These are phyloP conservation scores for Nicotiana obtusifolia DNA, from an alignment of 257 asterid genomes.

Conservation along the genomic window DNA sequence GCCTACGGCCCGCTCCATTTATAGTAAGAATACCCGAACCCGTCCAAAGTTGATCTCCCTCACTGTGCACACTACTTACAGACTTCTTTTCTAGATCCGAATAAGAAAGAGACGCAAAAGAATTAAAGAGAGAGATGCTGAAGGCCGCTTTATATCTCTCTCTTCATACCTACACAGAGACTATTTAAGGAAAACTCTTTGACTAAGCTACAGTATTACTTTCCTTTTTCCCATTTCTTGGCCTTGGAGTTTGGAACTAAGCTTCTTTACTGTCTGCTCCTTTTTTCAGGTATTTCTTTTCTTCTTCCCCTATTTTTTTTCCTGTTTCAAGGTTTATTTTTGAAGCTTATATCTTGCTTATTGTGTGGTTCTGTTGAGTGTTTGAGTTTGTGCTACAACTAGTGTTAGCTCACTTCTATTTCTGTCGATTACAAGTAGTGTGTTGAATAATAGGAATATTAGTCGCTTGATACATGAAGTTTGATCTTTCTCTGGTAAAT, in stretches of 20 bases:
- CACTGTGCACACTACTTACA: background rate
- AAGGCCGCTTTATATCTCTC: background rate
- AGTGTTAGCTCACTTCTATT: background rate
- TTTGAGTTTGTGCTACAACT: background rate
- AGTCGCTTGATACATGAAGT: background rate
- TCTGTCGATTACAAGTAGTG: background rate
- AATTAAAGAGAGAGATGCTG: background rate
- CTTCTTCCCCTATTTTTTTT: background rate
- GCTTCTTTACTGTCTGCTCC: background rate
- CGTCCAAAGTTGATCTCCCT: background rate
- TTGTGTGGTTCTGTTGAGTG: background rate
- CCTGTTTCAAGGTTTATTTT: background rate
- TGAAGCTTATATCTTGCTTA: background rate
- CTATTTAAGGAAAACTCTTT: background rate
- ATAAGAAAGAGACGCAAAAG: background rate
- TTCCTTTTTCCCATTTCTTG: conserved; percentile 5
- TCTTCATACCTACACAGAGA: background rate
- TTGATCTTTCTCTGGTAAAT: conserved; percentile 13
- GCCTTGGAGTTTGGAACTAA: conserved; percentile 6
- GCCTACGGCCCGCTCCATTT: conserved; percentile 5
- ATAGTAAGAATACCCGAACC: background rate
- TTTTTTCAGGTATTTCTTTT: conserved; percentile 15
- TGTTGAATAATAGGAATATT: conserved; percentile 2
- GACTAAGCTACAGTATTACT: background rate
- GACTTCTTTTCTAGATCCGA: background rate